Conservation (phyloP, 2,329 filamentous ascomycete genomes). For the Alternaria postmessia region DNA sequence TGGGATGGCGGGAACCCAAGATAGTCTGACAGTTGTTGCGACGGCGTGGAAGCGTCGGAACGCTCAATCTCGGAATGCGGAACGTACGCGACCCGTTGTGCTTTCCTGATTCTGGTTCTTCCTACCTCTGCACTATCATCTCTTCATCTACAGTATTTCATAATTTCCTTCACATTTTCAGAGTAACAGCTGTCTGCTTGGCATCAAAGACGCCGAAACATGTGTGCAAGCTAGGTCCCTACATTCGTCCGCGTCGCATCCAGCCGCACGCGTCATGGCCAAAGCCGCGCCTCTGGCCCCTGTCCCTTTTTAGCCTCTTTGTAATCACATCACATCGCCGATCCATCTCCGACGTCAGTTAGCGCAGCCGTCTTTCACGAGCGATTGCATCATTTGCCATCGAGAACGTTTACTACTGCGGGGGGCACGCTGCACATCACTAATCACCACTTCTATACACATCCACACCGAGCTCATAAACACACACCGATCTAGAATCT, state of each 20-base stretch:
- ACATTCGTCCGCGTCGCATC: slow-evolving; percentile 10
- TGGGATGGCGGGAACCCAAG: slow-evolving; percentile 6
- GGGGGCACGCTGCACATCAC: slow-evolving; percentile 37
- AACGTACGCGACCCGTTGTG: slow-evolving; percentile 22
- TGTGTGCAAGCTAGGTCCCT: slow-evolving; percentile 4
- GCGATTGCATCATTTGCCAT: slow-evolving; percentile 45
- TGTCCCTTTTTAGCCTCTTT: slow-evolving; percentile 9
- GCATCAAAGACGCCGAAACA: slow-evolving; percentile 1
- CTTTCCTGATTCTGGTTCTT: neutral
- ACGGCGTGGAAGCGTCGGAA: slow-evolving; percentile 24
- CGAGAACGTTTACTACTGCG: slow-evolving; percentile 30
- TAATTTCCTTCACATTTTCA: neutral
- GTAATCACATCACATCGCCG: slow-evolving; percentile 20
- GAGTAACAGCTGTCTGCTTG: neutral
- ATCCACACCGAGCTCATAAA: neutral
- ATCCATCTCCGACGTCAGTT: slow-evolving; percentile 7
- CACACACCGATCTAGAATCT: neutral
- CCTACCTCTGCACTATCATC: neutral
- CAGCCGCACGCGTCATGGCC: slow-evolving; percentile 15
- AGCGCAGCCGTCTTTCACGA: slow-evolving; percentile 15
- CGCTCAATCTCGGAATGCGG: slow-evolving; percentile 27
- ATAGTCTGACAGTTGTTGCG: slow-evolving; percentile 12
- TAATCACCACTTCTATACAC: slow-evolving; percentile 29
- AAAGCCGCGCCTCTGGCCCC: neutral
- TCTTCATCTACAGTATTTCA: neutral